These are phyloP conservation scores for Colletotrichum noveboracense DNA, from an alignment of 2,329 filamentous ascomycete genomes.

Conservation along the genomic window DNA sequence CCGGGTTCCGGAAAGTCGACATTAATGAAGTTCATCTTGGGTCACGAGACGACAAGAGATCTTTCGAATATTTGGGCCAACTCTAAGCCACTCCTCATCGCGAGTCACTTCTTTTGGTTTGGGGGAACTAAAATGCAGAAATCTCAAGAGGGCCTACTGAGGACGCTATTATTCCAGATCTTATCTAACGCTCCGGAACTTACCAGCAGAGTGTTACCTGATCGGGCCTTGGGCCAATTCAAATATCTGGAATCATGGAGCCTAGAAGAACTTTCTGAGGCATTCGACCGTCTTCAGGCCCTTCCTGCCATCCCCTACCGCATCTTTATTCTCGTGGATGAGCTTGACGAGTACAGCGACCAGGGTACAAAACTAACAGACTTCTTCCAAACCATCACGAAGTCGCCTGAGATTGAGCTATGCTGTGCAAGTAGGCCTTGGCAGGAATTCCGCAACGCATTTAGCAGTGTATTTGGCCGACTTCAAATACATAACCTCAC, in stretches of 20 bases:
- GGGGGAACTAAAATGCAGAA: conserved; percentile 42
- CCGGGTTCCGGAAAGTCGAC: conserved; percentile 53
- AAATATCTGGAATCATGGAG: conserved; percentile 26
- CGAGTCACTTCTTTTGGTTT: conserved; percentile 47
- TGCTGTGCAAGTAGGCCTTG: conserved; percentile 38
- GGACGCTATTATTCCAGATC: conserved; percentile 16
- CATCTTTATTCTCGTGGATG: conserved; percentile 32
- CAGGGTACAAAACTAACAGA: conserved; percentile 29
- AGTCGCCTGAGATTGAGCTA: conserved; percentile 31
- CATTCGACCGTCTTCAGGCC: conserved; percentile 15
- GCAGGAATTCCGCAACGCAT: conserved; percentile 30
- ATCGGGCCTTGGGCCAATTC: not conserved
- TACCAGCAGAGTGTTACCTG: not conserved
- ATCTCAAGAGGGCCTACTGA: conserved; percentile 43
- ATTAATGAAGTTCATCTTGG: conserved; percentile 43
- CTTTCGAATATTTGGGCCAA: conserved; percentile 36
- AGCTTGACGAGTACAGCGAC: conserved; percentile 38
- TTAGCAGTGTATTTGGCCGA: conserved; percentile 12
- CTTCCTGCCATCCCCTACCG: not conserved
- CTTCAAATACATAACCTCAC: conserved; percentile 32
- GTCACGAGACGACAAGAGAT: conserved; percentile 27
- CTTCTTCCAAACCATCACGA: conserved; percentile 24
- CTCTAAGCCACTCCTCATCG: conserved; percentile 29
- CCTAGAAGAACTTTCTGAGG: conserved; percentile 29
- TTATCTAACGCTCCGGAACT: not conserved